Conservation (phyloP, 805 yeast species). For the Starmerella gropengiesseri region DNA sequence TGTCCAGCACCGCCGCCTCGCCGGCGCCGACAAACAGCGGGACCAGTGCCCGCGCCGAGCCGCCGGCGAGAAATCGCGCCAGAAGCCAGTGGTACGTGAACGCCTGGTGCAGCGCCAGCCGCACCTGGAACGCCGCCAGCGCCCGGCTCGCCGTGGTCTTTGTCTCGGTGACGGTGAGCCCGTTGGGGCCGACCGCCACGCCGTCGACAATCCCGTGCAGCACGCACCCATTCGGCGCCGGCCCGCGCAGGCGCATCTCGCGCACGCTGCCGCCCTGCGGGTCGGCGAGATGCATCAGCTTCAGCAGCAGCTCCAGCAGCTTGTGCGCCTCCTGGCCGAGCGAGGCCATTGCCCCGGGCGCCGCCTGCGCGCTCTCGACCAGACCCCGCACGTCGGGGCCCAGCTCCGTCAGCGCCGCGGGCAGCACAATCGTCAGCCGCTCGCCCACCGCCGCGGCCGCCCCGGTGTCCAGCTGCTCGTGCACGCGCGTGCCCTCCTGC, state of each 20-base stretch:
- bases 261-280: slow-evolving; percentile 17
- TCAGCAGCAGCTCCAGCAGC: slow-evolving; percentile 18
- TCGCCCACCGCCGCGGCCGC: too few species aligned
- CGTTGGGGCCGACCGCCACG: slow-evolving; percentile 8
- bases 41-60: neutral
- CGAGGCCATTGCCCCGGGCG: too few species aligned
- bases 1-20: neutral
- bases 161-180: slow-evolving; percentile 25
- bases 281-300: slow-evolving; percentile 9
- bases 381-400: neutral
- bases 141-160: slow-evolving; percentile 21
- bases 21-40: neutral
- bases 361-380: too few species aligned
- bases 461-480: slow-evolving; percentile 11
- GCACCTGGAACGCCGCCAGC: slow-evolving; percentile 16
- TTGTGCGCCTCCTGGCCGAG: slow-evolving; percentile 4
- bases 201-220: slow-evolving; percentile 28
- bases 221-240: slow-evolving; percentile 11
- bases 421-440: too few species aligned
- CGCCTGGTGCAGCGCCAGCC: slow-evolving; percentile 30
- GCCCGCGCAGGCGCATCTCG: slow-evolving; percentile 28
- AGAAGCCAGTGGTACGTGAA: slow-evolving; percentile 25
- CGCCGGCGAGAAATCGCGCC: slow-evolving; percentile 6
- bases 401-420: slow-evolving; percentile 1
- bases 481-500: slow-evolving; percentile 13